phyloP scores from a whole-genome alignment of 2,329 filamentous ascomycete species.

The Exophiala sp. region DNA sequence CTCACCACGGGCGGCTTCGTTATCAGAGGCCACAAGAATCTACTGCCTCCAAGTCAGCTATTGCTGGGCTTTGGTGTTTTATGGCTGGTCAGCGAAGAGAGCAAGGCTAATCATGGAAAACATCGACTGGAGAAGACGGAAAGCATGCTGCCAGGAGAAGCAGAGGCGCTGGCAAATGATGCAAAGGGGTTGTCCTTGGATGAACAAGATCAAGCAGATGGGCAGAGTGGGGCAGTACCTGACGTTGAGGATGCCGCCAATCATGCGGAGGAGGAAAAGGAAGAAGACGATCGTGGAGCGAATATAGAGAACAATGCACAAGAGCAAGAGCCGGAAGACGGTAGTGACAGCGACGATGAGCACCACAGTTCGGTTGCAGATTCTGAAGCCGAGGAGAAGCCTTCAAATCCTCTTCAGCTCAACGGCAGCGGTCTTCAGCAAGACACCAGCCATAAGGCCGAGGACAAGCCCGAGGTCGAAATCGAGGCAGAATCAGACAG shows the following conservation, averaged over 20 bases:
- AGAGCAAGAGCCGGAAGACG: conserved; percentile 33
- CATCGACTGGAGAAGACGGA: conserved; percentile 52
- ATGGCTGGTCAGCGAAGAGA: conserved; percentile 84
- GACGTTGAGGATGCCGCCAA: conserved; percentile 30
- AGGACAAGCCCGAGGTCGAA: conserved; percentile 23
- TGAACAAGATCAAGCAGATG: conserved; percentile 26
- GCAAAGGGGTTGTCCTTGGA: conserved; percentile 21
- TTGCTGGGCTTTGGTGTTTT: conserved; percentile 81
- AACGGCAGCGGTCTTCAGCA: background rate
- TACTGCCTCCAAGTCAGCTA: conserved; percentile 77
- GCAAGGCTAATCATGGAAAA: conserved; percentile 71
- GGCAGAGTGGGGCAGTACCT: conserved; percentile 28
- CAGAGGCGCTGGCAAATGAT: conserved; percentile 27
- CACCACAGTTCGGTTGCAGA: conserved; percentile 26
- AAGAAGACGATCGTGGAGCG: conserved; percentile 36
- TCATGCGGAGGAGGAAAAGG: conserved; percentile 30
- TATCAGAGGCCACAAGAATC: conserved; percentile 83
- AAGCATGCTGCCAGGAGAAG: conserved; percentile 24
- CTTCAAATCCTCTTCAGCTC: conserved; percentile 18
- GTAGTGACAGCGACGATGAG: conserved; percentile 7
- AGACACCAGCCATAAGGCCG: conserved; percentile 31
- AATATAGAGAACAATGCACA: conserved; percentile 30
- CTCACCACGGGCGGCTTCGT: conserved; percentile 72
- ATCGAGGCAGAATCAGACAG: conserved; percentile 22
- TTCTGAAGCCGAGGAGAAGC: conserved; percentile 29